Conservation (phyloP, 1,139 yeast species). For the Lodderomyces oxycetoniae region DNA sequence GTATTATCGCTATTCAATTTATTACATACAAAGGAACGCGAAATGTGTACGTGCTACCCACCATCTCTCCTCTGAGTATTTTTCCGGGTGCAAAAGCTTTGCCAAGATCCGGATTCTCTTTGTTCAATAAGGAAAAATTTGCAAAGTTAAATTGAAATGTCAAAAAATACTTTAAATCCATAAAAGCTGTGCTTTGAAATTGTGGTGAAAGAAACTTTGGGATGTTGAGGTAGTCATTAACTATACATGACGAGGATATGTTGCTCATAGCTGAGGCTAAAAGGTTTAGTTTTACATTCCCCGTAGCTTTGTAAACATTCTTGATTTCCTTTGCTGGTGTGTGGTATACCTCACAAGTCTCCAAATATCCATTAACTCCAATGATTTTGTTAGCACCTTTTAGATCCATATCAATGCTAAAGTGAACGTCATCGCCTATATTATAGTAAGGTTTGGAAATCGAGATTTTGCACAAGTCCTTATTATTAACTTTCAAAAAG, state of each 20-base stretch:
- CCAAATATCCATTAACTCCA: constrained; percentile 34
- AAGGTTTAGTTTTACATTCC: constrained; percentile 32
- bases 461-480: constrained; percentile 30
- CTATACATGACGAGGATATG: constrained; percentile 8
- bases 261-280: constrained; percentile 20
- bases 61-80: constrained; percentile 20
- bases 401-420: constrained; percentile 26
- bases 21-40: constrained; percentile 26
- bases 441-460: constrained; percentile 44
- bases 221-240: constrained; percentile 29
- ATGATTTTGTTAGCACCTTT: constrained; percentile 23
- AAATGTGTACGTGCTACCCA: constrained; percentile 34
- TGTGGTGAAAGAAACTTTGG: constrained; percentile 33
- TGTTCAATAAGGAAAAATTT: constrained; percentile 11
- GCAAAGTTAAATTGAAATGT: constrained; percentile 36
- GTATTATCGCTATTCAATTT: not conserved
- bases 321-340: constrained; percentile 10
- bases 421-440: constrained; percentile 46
- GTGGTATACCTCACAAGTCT: constrained; percentile 40
- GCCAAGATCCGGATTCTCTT: constrained; percentile 7
- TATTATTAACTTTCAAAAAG: constrained; percentile 33
- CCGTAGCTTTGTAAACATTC: constrained; percentile 37
- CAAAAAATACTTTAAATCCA: constrained; percentile 36
- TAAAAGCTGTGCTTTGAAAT: constrained; percentile 33
- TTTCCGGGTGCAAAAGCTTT: not conserved